Evolutionary conservation across 2,329 filamentous ascomycete species (phyloP), one percentile per base, ranked within the genome.

Genomic region (Alternaria ethzedia): DNA sequence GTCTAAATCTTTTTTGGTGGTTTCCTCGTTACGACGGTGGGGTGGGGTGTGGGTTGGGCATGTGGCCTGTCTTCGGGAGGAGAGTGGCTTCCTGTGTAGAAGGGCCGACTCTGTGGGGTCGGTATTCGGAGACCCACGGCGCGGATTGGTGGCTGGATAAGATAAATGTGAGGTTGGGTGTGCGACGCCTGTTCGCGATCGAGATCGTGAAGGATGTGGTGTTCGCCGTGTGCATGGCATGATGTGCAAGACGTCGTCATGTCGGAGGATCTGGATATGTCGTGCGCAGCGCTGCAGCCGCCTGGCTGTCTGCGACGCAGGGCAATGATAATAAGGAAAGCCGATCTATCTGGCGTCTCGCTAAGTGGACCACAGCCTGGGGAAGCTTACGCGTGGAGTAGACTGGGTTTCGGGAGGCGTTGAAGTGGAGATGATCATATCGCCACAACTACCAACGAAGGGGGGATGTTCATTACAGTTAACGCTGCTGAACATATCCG

Each of bases 71-170:
- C 11, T 41, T 25, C 17, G 21, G 17, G 30, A 60, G 43, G 6
- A 60, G 52, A 56, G 51, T 56, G 58, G 51, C 51, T 49, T 51
- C 15, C 17, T 51, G 28, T 30, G 30, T 30, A 62, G 52, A 63
- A 54, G 60, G 60, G 55, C 60, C 60, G 60, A 63, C 30, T 28
- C 21, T 59, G 55, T 47, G 58, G 58, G 58, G 52, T 49, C n/a
- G 17, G 20, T 12, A 30, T 15, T 30, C 28, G 23, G 13, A 43
- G 46, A 44, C 13, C 47, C 54, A 41, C 50, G n/a, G 26, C 9
- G 21, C 45, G 26, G 13, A 43, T 25, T 30, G 45, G 20, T 32
- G 46, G 28, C 46, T 32, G 21, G 43, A 28, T 25, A 58, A 41
- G 26, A 52, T 41, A 10, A 23, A 58, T 21, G 26, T 49, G 41